These are phyloP conservation scores for Penicillium turbatum DNA, from an alignment of 495 filamentous ascomycete species.

Conservation along the genomic window DNA sequence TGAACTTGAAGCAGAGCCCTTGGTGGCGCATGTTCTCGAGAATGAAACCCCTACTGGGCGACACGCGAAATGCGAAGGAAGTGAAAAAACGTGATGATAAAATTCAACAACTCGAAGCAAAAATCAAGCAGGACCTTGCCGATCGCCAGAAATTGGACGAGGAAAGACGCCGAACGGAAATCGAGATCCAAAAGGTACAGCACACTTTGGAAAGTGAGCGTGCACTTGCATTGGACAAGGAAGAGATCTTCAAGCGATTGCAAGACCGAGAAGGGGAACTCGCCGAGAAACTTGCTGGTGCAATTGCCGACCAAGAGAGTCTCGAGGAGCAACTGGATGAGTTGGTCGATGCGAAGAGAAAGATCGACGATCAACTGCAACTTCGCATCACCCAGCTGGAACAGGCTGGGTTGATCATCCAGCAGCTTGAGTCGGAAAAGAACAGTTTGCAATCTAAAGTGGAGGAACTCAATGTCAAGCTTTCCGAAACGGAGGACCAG, in stretches of 20 bases:
- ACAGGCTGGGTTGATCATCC: constrained; percentile 84
- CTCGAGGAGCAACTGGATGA: constrained; percentile 91
- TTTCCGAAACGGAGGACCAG: constrained; percentile 61
- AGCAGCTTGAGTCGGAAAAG: constrained; percentile 79
- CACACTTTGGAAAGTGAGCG: constrained; percentile 93
- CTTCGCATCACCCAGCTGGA: constrained; percentile 77
- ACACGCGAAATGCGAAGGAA: constrained; percentile 82
- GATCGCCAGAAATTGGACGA: constrained; percentile 84
- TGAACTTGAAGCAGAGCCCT: constrained; percentile 81
- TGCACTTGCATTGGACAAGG: constrained; percentile 91
- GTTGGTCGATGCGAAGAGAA: constrained; percentile 83
- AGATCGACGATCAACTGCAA: constrained; percentile 78
- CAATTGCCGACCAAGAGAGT: constrained; percentile 91
- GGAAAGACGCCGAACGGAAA: constrained; percentile 79
- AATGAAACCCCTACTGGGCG: constrained; percentile 92
- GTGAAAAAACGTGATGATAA: constrained; percentile 92
- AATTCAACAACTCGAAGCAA: constrained; percentile 78
- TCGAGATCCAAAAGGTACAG: constrained; percentile 82
- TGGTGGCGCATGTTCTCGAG: constrained; percentile 97
- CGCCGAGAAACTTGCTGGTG: constrained; percentile 83
- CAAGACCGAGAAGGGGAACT: constrained; percentile 85
- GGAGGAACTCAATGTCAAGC: constrained; percentile 59
- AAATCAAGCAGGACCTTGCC: constrained; percentile 70
- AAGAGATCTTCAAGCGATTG: constrained; percentile 96
- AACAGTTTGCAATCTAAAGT: constrained; percentile 63